Evolutionary conservation across 1,284 basidiomycete genomes (phyloP).

Genomic region (Irpex lacteus): DNA sequence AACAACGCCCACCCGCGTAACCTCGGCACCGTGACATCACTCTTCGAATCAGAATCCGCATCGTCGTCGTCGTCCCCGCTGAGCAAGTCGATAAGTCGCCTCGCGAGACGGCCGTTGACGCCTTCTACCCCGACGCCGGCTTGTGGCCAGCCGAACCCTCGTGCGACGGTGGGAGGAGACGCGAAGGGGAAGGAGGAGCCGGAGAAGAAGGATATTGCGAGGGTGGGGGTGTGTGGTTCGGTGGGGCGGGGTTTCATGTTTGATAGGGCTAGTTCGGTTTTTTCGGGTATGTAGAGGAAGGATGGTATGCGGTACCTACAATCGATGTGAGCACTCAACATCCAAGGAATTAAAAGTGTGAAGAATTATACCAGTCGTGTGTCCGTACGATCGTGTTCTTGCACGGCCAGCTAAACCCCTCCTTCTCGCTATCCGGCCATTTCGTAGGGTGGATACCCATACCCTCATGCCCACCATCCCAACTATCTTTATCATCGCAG

Average conservation of each 20-base stretch:
- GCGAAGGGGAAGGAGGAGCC: slow-evolving; percentile 80
- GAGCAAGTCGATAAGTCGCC: slow-evolving; percentile 64
- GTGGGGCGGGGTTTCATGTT: slow-evolving; percentile 46
- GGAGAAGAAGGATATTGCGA: slow-evolving; percentile 78
- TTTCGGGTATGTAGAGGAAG: slow-evolving; percentile 78
- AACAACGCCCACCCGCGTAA: slow-evolving; percentile 71
- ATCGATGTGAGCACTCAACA: background rate
- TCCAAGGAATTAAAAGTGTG: background rate
- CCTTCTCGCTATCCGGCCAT: slow-evolving; percentile 77
- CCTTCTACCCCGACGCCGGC: slow-evolving; percentile 77
- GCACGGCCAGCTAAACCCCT: slow-evolving; percentile 75
- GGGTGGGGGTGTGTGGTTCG: slow-evolving; percentile 39
- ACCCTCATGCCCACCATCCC: slow-evolving; percentile 64
- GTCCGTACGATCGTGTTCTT: slow-evolving; percentile 66
- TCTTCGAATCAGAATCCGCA: slow-evolving; percentile 4
- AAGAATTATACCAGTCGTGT: slow-evolving; percentile 73
- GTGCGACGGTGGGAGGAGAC: slow-evolving; percentile 69
- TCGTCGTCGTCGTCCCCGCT: slow-evolving; percentile 19
- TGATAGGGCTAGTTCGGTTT: slow-evolving; percentile 54
- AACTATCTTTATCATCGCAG: slow-evolving; percentile 58
- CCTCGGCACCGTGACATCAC: slow-evolving; percentile 28
- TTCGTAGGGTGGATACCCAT: slow-evolving; percentile 78
- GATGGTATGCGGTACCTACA: slow-evolving; percentile 74
- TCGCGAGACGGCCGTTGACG: slow-evolving; percentile 70
- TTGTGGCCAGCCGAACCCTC: slow-evolving; percentile 77